Base-by-base conservation (phyloP, 1,284 basidiomycete genomes). In the Thelephora terrestris region DNA sequence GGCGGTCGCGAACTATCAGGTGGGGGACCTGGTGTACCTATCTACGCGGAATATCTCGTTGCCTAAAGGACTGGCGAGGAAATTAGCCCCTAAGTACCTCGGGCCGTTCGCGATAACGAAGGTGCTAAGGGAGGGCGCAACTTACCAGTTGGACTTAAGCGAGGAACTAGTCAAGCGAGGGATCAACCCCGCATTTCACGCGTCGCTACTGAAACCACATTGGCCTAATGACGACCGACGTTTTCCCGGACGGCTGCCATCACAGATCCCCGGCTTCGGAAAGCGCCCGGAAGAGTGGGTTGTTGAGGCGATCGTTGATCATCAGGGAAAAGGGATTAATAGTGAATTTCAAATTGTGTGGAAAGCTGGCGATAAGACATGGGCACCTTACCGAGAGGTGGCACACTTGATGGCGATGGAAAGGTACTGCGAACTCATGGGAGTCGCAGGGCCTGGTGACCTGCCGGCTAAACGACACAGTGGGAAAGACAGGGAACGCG, bases 321-420 rank as follows among this genome's bases (percentile, higher is more conserved):
- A 71, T 47, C 23, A 48, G 1, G 64, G 66, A n/a, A 50, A 54
- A 18, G 61, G 59, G 0, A 39, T 43, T 1, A 35, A 49, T 0
- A 38, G 62, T 0, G 12, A 57, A 3, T 70, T 69, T 47, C 49
- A 66, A n/a, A 53, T 71, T 0, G 37, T 50, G 16, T 73, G 68
- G 64, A 56, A 54, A 10, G 55, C 16, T 53, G 54, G 12, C n/a
- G n/a, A n/a, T n/a, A n/a, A n/a, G n/a, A n/a, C n/a, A n/a, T n/a
- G n/a, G n/a, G n/a, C n/a, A n/a, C n/a, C n/a, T n/a, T n/a, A n/a
- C n/a, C n/a, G n/a, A n/a, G n/a, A n/a, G n/a, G n/a, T n/a, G n/a
- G n/a, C n/a, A n/a, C n/a, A n/a, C n/a, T n/a, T n/a, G n/a, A n/a
- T n/a, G n/a, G n/a, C n/a, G n/a, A n/a, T n/a, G n/a, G n/a, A n/a